phyloP scores from a whole-genome alignment of 2,329 filamentous ascomycete genomes.

The Pyrenochaeta sp. region DNA sequence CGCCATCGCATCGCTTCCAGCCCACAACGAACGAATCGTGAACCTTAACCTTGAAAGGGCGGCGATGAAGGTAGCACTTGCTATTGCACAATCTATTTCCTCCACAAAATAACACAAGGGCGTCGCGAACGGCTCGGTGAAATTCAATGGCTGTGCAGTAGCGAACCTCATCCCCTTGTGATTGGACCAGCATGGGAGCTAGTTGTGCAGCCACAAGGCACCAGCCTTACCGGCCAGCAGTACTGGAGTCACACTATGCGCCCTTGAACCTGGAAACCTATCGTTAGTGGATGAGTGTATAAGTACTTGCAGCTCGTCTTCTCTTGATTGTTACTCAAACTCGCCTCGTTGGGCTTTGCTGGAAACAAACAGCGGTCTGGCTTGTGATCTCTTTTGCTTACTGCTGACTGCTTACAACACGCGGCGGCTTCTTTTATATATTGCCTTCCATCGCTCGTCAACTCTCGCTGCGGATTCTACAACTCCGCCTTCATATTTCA shows the following conservation, averaged over 20 bases:
- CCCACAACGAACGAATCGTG: not conserved
- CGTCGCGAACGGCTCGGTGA: not conserved
- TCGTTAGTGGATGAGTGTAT: not conserved
- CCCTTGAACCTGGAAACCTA: not conserved
- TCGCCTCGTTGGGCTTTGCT: not conserved
- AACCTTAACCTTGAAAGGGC: not conserved
- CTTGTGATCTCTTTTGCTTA: not conserved
- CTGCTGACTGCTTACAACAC: not conserved
- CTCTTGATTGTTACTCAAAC: not conserved
- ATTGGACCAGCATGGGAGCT: not conserved
- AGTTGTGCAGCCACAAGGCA: not conserved
- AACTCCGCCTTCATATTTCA: not conserved
- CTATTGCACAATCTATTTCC: not conserved
- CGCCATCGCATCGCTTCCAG: too few relatives aligned
- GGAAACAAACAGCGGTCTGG: not conserved
- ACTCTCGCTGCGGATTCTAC: not conserved
- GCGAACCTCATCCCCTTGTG: not conserved
- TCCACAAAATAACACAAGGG: not conserved
- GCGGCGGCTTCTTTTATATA: not conserved
- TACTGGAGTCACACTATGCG: not conserved
- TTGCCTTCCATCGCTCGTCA: not conserved
- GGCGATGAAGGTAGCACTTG: not conserved
- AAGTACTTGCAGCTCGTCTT: not conserved
- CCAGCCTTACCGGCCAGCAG: constrained; percentile 1
- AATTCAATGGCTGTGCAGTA: not conserved